Base-by-base conservation (phyloP, 2,329 filamentous ascomycete species). In the Plenodomus lindquistii region DNA sequence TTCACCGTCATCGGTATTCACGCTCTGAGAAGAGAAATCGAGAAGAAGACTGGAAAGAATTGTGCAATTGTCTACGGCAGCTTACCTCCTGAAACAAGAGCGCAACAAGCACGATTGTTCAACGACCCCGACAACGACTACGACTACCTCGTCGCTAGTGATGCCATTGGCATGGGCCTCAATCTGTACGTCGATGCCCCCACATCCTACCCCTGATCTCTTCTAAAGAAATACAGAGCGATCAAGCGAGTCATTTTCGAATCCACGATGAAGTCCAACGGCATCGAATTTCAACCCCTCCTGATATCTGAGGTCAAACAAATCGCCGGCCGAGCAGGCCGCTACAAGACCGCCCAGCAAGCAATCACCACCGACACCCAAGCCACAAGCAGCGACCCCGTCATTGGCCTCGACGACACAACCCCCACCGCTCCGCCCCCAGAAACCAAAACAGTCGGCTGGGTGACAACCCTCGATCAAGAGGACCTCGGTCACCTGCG, bases 81-180 rank as follows among this genome's bases (percentile, higher is more conserved):
- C 42, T 73, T 99, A 37, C 94, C 94, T 0, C 93, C 94, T 1
- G 94, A 99, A 70, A 96, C 93, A 35, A 84, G 94, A 53, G 91
- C 91, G 2, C 86, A 93, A 66, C 94, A 99, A 74, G 94, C 94
- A 0, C 85, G 85, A 15, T 79, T 97, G 0, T 99, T 99, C 79
- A 99, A 99, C 66, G 89, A 97, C 55, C 92, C 91, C 0, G 74
- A 96, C 67, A 99, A 95, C 68, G 92, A 97, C 50, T 99, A 97
- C 67, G 94, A 99, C 69, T 95, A 86, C 60, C 79, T 99, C 5
- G 92, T 94, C 20, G 94, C 95, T 8, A 97, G 91, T 61, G 91
- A 97, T 73, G 94, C 94, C 39, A 93, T 99, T 54, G 94, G 94
- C 31, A 97, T 99, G 93, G 94, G 95, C 1, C 77, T 99, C 18